Conservation (phyloP, 345 rosid genomes). For the Citrus cavaleriei region DNA sequence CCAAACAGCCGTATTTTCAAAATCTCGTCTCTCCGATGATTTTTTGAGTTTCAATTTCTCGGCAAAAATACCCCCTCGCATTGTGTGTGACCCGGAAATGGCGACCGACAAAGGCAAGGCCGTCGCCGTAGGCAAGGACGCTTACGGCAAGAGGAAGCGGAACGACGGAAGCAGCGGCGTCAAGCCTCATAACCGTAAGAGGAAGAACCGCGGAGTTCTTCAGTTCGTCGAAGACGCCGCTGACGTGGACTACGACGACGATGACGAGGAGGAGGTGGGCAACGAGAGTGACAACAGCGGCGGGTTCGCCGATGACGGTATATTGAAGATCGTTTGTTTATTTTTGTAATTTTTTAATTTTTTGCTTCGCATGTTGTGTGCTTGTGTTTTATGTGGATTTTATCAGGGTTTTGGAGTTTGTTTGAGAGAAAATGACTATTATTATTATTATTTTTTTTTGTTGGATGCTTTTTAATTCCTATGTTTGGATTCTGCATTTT, state of each 20-base stretch:
- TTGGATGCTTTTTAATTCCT: background rate
- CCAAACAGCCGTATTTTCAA: background rate
- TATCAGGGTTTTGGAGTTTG: constrained; percentile 8
- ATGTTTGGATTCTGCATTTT: background rate
- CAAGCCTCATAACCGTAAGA: constrained; percentile 28
- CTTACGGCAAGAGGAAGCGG: constrained; percentile 20
- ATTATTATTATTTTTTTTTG: background rate
- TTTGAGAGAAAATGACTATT: background rate
- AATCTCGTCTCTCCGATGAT: background rate
- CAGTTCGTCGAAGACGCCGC: constrained; percentile 69
- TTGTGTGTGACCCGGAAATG: constrained; percentile 5
- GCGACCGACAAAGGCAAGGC: constrained; percentile 11
- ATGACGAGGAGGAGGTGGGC: constrained; percentile 6
- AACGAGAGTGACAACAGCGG: constrained; percentile 31
- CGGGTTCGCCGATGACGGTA: constrained; percentile 37
- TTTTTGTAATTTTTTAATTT: background rate
- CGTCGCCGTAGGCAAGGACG: constrained; percentile 1
- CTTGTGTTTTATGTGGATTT: background rate
- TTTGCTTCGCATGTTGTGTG: background rate
- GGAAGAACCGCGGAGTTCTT: constrained; percentile 46
- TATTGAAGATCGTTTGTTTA: background rate
- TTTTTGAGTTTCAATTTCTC: background rate
- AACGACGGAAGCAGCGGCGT: constrained; percentile 35
- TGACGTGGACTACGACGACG: constrained; percentile 36
- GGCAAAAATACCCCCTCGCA: background rate